Base-by-base conservation (phyloP, 768 basidiomycete genomes). In the Hypholoma fasciculare region DNA sequence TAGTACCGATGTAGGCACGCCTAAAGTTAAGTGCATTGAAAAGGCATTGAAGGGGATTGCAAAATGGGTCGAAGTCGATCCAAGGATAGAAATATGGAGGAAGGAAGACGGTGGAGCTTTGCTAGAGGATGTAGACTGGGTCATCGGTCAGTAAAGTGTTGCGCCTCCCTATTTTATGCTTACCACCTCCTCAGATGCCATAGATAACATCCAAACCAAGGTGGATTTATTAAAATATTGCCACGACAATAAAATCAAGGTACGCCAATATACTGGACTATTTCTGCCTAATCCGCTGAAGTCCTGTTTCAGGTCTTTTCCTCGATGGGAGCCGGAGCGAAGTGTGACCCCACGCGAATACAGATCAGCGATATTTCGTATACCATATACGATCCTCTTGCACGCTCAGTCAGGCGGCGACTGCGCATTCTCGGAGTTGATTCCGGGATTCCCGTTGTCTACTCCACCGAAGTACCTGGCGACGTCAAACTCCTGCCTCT, bases 201-300 rank as follows among this genome's bases (percentile, higher is more conserved):
- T 98, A 58, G 96, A 98, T 74, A 98, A 99, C 68, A 96, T 98
- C 61, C 84, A 90, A 48, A 96, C 96, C 0, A 98, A 99, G 70
- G 94, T 97, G 11, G 96, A 98, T 65, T 78, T 98, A 44, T 81
- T 99, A 7, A 86, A 90, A 57, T 89, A 96, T 71, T 99, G 96
- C 66, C 83, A 90, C 65, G 83, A 88, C 55, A 78, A 89, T 61
- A 69, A 79, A 16, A 86, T 98, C 71, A 94, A 92, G 77, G 93
- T 90, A 48, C 2, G 71, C 60, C 23, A 12, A 17, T 30, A n/a
- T 42, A 13, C 50, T 62, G n/a, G 50, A 11, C 48, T 47, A 40
- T 17, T 37, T 36, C 14, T 37, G 14, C 37, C 8, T 7, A 13
- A 56, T 55, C 49, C 59, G 43, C n/a, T 56, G n/a, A 40, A 16